Evolutionary conservation across 2,329 filamentous ascomycete genomes (phyloP).

Genomic region (Hymenoscyphus fructigenus): DNA sequence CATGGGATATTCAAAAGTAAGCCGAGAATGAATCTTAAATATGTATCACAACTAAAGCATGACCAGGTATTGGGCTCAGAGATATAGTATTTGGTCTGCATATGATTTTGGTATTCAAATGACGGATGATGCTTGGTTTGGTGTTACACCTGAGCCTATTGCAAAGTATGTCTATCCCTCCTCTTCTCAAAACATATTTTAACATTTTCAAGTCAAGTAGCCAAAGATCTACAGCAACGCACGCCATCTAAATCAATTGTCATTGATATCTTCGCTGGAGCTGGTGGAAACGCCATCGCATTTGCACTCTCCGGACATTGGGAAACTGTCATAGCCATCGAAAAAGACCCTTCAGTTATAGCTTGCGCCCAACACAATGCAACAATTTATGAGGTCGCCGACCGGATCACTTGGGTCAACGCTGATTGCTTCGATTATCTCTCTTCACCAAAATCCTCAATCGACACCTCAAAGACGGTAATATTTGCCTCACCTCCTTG

Average conservation of each 20-base stretch:
- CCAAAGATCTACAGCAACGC: slow-evolving; percentile 62
- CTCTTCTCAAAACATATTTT: neutral
- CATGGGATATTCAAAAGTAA: slow-evolving; percentile 82
- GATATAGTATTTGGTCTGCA: slow-evolving; percentile 80
- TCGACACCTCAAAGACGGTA: slow-evolving; percentile 40
- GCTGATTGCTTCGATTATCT: slow-evolving; percentile 72
- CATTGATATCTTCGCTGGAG: slow-evolving; percentile 87
- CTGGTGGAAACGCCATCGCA: slow-evolving; percentile 92
- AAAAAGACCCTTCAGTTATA: slow-evolving; percentile 76
- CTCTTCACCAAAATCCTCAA: slow-evolving; percentile 18
- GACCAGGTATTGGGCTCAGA: slow-evolving; percentile 82
- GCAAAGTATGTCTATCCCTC: slow-evolving; percentile 60
- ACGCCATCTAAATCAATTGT: slow-evolving; percentile 43
- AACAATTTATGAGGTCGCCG: slow-evolving; percentile 73
- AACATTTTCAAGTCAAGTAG: slow-evolving; percentile 60
- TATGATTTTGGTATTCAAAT: slow-evolving; percentile 89
- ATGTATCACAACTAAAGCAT: slow-evolving; percentile 6
- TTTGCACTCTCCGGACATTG: slow-evolving; percentile 80
- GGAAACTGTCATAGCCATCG: slow-evolving; percentile 83
- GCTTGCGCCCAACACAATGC: slow-evolving; percentile 94
- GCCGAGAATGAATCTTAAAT: slow-evolving; percentile 22
- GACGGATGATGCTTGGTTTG: slow-evolving; percentile 95
- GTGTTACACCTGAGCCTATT: slow-evolving; percentile 90
- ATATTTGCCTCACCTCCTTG: slow-evolving; percentile 74
- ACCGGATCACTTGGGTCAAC: slow-evolving; percentile 80